These are phyloP conservation scores for Pezizomycotina sp. DNA, from an alignment of 2,329 filamentous ascomycete species.

Conservation along the genomic window DNA sequence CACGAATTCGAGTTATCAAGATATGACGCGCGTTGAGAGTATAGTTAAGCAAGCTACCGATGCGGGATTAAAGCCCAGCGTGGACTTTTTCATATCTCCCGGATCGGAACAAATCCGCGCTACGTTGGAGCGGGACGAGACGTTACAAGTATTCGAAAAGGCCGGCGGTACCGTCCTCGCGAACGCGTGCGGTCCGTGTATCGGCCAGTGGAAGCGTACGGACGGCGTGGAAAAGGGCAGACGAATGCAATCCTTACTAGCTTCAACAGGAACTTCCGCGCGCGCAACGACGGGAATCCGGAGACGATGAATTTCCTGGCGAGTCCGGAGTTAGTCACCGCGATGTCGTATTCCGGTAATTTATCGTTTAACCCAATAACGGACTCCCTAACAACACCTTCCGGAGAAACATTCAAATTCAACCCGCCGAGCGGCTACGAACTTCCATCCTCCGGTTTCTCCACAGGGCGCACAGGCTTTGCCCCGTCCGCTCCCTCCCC, in stretches of 20 bases:
- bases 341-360: conserved; percentile 79
- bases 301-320: conserved; percentile 98
- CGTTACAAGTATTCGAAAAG: conserved; percentile 65
- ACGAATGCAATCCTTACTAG: conserved; percentile 89
- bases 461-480: conserved; percentile 58
- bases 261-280: conserved; percentile 97
- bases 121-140: conserved; percentile 76
- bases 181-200: conserved; percentile 88
- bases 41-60: conserved; percentile 79
- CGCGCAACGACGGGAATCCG: conserved; percentile 90
- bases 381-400: conserved; percentile 63
- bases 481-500: conserved; percentile 54
- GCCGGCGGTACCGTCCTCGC: conserved; percentile 81
- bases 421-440: conserved; percentile 48
- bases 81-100: conserved; percentile 89
- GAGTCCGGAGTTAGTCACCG: conserved; percentile 88
- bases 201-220: conserved; percentile 87
- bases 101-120: conserved; percentile 94
- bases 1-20: conserved; percentile 96
- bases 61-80: conserved; percentile 76
- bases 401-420: conserved; percentile 73
- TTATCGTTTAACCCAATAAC: conserved; percentile 95
- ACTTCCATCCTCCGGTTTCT: conserved; percentile 58
- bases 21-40: conserved; percentile 90
- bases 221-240: conserved; percentile 67